Conservation (phyloP, 768 basidiomycete species). For the Rhodotorula sphaerocarpa region DNA sequence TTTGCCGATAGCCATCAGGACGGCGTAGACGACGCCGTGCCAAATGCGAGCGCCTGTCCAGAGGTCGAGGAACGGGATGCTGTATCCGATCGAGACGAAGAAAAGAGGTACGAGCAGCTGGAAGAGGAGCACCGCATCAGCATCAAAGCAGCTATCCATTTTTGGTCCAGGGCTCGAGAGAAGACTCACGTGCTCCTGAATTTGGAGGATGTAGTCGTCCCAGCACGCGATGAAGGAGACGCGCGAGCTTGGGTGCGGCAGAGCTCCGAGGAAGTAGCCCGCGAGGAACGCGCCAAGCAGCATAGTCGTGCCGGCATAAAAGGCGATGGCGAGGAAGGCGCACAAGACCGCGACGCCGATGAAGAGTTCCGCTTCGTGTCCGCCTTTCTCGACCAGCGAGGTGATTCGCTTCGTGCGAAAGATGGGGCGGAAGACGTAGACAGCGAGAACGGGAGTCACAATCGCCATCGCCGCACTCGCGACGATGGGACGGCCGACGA, state of each 20-base stretch:
- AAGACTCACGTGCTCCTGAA: constrained; percentile 41
- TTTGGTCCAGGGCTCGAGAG: not conserved
- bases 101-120: constrained; percentile 57
- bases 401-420: constrained; percentile 6
- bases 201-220: constrained; percentile 44
- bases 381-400: not conserved
- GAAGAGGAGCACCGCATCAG: too few relatives aligned
- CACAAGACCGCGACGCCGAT: constrained; percentile 12
- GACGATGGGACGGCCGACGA: constrained; percentile 53
- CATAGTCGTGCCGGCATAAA: constrained; percentile 56
- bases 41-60: constrained; percentile 48
- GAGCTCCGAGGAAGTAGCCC: constrained; percentile 50
- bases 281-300: constrained; percentile 59
- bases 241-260: constrained; percentile 24
- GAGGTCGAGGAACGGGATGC: constrained; percentile 50
- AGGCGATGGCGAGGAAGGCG: constrained; percentile 31
- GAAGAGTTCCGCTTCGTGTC: not conserved
- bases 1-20: constrained; percentile 57
- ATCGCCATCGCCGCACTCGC: constrained; percentile 53
- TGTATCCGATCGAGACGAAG: constrained; percentile 57
- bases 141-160: not conserved
- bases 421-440: constrained; percentile 38
- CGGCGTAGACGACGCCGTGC: constrained; percentile 54
- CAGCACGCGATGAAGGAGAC: constrained; percentile 42
- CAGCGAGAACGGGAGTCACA: constrained; percentile 45